Conservation (phyloP, 148 eudicot genomes). For the Mesembryanthemum crystallinum region DNA sequence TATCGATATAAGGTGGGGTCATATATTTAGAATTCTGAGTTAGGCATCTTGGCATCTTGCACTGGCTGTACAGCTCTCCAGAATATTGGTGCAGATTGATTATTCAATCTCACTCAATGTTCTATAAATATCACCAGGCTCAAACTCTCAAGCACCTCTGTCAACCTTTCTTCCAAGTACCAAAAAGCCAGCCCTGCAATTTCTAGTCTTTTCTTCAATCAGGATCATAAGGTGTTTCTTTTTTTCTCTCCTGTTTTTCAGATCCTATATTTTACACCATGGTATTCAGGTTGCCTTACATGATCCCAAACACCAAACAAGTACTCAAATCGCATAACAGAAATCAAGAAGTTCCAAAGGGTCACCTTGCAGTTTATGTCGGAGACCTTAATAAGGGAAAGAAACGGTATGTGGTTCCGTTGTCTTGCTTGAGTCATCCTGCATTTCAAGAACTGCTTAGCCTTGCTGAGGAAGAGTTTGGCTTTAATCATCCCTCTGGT, state of each 20-base stretch:
- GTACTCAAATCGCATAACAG: slow-evolving; percentile 14
- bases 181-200: background rate
- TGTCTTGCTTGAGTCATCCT: slow-evolving; percentile 53
- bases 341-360: slow-evolving; percentile 44
- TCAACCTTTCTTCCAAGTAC: slow-evolving; percentile 18
- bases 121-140: slow-evolving; percentile 21
- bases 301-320: slow-evolving; percentile 28
- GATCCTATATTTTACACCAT: slow-evolving; percentile 5
- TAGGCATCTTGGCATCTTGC: slow-evolving; percentile 8
- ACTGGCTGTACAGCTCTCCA: slow-evolving; percentile 12
- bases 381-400: slow-evolving; percentile 37
- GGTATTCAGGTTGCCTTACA: slow-evolving; percentile 22
- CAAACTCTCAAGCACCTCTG: slow-evolving; percentile 12
- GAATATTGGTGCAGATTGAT: background rate
- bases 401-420: slow-evolving; percentile 51
- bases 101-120: background rate
- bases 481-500: slow-evolving; percentile 52
- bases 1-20: slow-evolving; percentile 6
- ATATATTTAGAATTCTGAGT: slow-evolving; percentile 11
- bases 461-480: slow-evolving; percentile 55
- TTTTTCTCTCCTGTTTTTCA: background rate
- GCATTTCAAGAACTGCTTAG: slow-evolving; percentile 43
- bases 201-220: background rate
- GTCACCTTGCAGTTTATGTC: slow-evolving; percentile 57
- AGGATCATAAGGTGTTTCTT: background rate